Conservation (phyloP, 257 asterid genomes). For the Solanum chaucha region DNA sequence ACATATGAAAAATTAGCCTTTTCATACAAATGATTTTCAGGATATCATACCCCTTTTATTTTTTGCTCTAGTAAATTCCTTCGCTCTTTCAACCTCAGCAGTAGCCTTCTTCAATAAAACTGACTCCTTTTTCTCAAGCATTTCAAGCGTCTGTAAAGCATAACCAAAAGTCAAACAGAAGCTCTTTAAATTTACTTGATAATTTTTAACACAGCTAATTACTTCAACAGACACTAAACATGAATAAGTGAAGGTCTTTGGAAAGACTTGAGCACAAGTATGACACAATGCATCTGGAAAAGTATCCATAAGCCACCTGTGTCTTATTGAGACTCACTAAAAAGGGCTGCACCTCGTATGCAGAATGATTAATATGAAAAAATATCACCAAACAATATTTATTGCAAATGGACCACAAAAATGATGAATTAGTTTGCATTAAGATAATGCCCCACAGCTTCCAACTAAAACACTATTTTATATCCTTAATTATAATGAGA, state of each 20-base stretch:
- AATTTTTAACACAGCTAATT: neutral
- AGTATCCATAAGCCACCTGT: neutral
- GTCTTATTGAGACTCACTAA: neutral
- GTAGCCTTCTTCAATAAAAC: conserved; percentile 64
- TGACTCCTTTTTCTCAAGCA: conserved; percentile 73
- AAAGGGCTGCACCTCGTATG: neutral
- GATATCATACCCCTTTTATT: conserved; percentile 54
- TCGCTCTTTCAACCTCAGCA: conserved; percentile 63
- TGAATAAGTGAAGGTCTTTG: neutral
- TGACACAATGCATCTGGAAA: neutral
- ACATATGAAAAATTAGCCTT: neutral
- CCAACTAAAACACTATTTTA: neutral
- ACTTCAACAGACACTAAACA: neutral
- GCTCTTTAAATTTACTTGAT: neutral
- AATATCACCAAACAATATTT: neutral
- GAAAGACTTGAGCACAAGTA: neutral
- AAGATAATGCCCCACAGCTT: neutral
- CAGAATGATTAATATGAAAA: neutral
- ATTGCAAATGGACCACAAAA: neutral
- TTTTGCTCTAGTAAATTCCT: conserved; percentile 66
- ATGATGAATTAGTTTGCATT: neutral
- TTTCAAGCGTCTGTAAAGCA: conserved; percentile 57
- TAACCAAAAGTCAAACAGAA: neutral
- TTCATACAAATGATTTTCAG: neutral
- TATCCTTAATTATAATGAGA: neutral